Base-by-base conservation (phyloP, 2,329 filamentous ascomycete species). In the Pyrenophora teres region DNA sequence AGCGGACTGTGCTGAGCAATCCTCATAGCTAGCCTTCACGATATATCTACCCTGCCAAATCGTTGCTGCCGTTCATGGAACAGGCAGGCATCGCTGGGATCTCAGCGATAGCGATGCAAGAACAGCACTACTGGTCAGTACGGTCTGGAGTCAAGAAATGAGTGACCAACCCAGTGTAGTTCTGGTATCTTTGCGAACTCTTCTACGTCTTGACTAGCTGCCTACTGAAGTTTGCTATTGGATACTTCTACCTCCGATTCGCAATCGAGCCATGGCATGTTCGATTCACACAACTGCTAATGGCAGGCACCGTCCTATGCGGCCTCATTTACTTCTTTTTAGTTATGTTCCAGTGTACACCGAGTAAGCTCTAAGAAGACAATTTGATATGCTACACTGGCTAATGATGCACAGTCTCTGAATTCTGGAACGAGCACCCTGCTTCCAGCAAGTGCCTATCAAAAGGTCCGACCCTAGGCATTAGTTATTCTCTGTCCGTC, bases 181-280 rank as follows among this genome's bases (percentile, higher is more conserved):
- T 70, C 58, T 84, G 80, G 80, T 84, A 79, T 71, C 74, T 83
- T n/a, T 81, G 80, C 57, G 81, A 83, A 59, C 69, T 80, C n/a
- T 77, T 78, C 55, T 84, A 84, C 63, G 76, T 79, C 6, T 65
- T 80, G 47, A 73, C 76, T 4, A 80, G 75, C 18, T 73, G 76
- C 33, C 63, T 78, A 10, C 74, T 81, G 39, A 82, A 82, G 52
- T 72, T 82, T 32, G 78, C 81, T 1, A 79, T 84, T 44, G 79
- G 68, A 4, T 69, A 81, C n/a, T 81, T 83, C 52, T 76, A 83
- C 37, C 76, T 83, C 12, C 78, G 81, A 42, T 74, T 84, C 16
- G 79, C 80, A 0, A 68, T 79, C 30, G 70, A 75, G 35, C 70
- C 63, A 33, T 52, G 71, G n/a, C 80, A 83, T 48, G 69, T 76